These are phyloP conservation scores for Rhinocladiella mackenziei DNA, from an alignment of 2,329 filamentous ascomycete genomes.

Conservation along the genomic window DNA sequence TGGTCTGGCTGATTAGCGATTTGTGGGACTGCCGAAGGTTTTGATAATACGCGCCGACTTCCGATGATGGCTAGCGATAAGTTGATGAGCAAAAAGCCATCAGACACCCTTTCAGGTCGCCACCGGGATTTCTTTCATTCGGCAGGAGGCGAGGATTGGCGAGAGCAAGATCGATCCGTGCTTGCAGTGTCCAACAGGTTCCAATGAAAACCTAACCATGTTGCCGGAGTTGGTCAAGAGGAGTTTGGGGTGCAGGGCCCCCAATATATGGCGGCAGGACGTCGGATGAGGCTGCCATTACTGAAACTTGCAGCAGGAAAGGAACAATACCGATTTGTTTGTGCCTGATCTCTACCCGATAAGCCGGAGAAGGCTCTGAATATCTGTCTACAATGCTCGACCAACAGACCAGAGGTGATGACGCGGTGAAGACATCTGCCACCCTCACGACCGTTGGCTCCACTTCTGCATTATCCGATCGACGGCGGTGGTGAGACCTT, in stretches of 20 bases:
- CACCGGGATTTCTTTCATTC: not conserved
- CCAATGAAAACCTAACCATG: too few relatives aligned
- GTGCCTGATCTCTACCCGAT: too few relatives aligned
- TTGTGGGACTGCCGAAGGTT: too few relatives aligned
- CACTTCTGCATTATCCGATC: conserved; percentile 56
- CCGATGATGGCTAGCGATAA: too few relatives aligned
- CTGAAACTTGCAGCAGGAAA: not conserved
- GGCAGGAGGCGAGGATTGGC: not conserved
- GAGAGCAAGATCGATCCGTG: not conserved
- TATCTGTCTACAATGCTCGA: too few relatives aligned
- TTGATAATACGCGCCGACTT: too few relatives aligned
- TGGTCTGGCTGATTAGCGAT: too few relatives aligned
- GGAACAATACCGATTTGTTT: conserved; percentile 16
- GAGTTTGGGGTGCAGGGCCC: too few relatives aligned
- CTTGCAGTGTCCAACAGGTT: not conserved
- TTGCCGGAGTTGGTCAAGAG: too few relatives aligned
- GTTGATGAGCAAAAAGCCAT: too few relatives aligned
- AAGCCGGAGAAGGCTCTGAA: not conserved
- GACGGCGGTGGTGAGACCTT: conserved; percentile 72
- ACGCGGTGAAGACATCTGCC: not conserved
- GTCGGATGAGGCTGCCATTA: not conserved
- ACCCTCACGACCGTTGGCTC: conserved; percentile 1
- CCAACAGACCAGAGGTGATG: not conserved
- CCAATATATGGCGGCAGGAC: too few relatives aligned
- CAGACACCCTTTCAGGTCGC: not conserved